phyloP scores from a whole-genome alignment of 2,329 filamentous ascomycete species.

The Anthostomella pinea region DNA sequence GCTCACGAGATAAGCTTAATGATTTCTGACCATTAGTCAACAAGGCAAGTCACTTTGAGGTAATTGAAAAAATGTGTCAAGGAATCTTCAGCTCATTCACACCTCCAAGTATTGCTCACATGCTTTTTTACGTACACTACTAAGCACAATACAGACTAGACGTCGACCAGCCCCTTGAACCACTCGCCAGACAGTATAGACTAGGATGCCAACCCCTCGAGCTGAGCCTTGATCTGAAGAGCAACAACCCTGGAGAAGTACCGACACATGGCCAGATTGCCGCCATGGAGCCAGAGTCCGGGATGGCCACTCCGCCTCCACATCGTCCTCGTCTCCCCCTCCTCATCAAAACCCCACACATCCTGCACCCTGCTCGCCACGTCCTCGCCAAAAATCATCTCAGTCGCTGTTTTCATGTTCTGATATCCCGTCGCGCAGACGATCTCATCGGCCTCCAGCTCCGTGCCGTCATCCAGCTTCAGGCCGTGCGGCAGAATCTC shows the following conservation, averaged over 20 bases:
- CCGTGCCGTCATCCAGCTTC: conserved; percentile 46
- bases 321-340: conserved; percentile 54
- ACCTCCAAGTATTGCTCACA: too few species aligned
- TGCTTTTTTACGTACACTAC: too few species aligned
- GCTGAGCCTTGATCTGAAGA: conserved; percentile 48
- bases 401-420: conserved; percentile 64
- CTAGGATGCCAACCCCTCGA: conserved; percentile 27
- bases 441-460: conserved; percentile 53
- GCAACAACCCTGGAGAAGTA: conserved; percentile 56
- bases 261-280: conserved; percentile 60
- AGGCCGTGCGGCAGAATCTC: conserved; percentile 42
- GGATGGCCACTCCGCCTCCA: conserved; percentile 61
- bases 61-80: neutral
- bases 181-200: too few species aligned
- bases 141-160: too few species aligned
- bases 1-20: too few species aligned
- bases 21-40: too few species aligned
- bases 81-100: too few species aligned
- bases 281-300: conserved; percentile 65
- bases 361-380: conserved; percentile 57
- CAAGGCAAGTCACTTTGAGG: too few species aligned
- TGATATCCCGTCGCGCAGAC: conserved; percentile 57
- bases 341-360: conserved; percentile 60
- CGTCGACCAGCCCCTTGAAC: too few species aligned
- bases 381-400: conserved; percentile 59